These are phyloP conservation scores for Aspergillus ellipticus DNA, from an alignment of 495 filamentous ascomycete species.

Conservation along the genomic window DNA sequence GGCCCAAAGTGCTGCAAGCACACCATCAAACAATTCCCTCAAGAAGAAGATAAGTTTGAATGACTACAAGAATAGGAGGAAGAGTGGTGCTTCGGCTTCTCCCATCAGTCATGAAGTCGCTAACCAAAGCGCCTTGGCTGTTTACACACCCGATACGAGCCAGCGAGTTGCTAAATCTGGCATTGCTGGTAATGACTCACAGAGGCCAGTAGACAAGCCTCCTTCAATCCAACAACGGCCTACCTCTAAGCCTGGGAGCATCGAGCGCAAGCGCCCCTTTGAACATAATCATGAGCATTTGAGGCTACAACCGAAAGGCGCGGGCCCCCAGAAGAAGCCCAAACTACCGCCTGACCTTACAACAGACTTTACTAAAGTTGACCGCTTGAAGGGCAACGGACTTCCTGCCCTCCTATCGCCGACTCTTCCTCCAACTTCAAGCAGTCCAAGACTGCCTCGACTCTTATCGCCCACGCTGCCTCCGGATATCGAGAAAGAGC, in stretches of 20 bases:
- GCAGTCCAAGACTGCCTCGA: slow-evolving; percentile 31
- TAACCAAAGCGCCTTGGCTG: slow-evolving; percentile 15
- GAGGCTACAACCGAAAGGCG: slow-evolving; percentile 16
- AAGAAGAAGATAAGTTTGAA: slow-evolving; percentile 51
- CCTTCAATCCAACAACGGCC: slow-evolving; percentile 9
- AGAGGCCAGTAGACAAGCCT: slow-evolving; percentile 13
- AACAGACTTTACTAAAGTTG: slow-evolving; percentile 17
- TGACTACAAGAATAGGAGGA: slow-evolving; percentile 49
- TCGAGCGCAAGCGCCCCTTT: slow-evolving; percentile 34
- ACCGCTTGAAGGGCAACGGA: slow-evolving; percentile 22
- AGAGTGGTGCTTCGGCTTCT: slow-evolving; percentile 22
- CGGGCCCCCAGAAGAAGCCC: slow-evolving; percentile 27
- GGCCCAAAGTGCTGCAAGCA: slow-evolving; percentile 33
- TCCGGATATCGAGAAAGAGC: slow-evolving; percentile 46
- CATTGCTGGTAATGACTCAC: slow-evolving; percentile 15
- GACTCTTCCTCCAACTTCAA: slow-evolving; percentile 37
- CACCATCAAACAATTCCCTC: slow-evolving; percentile 23
- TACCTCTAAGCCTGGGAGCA: slow-evolving; percentile 17
- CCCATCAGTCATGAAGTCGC: slow-evolving; percentile 19
- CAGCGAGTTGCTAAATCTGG: slow-evolving; percentile 18
- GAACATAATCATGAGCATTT: slow-evolving; percentile 21
- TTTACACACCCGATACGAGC: slow-evolving; percentile 17
- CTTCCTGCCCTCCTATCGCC: slow-evolving; percentile 41
- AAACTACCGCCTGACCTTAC: slow-evolving; percentile 30
- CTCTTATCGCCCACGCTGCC: slow-evolving; percentile 47